Conservation (phyloP, 495 filamentous ascomycete species). For the Daldinia loculata region DNA sequence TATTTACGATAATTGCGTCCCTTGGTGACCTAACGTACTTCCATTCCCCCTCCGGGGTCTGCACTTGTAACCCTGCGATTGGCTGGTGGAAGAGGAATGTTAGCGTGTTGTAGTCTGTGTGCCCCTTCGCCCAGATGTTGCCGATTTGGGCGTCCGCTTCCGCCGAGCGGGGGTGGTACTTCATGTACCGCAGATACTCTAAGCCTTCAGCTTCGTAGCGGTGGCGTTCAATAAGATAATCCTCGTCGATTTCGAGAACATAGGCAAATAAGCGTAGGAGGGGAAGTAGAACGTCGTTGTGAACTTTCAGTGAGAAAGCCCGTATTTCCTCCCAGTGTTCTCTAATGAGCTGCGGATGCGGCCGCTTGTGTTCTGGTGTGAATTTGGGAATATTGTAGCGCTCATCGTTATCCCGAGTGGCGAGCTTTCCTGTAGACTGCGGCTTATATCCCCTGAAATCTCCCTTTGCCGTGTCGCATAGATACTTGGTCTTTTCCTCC, state of each 20-base stretch:
- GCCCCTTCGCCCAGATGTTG: slow-evolving; percentile 57
- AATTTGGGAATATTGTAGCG: slow-evolving; percentile 66
- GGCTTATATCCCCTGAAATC: slow-evolving; percentile 58
- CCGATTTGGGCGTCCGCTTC: slow-evolving; percentile 56
- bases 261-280: slow-evolving; percentile 60
- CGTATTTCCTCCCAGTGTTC: slow-evolving; percentile 56
- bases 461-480: slow-evolving; percentile 56
- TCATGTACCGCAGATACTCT: slow-evolving; percentile 65
- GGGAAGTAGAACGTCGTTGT: slow-evolving; percentile 56
- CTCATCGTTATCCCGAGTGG: slow-evolving; percentile 60
- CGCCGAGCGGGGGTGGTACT: slow-evolving; percentile 55
- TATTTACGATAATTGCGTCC: slow-evolving; percentile 63
- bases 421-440: slow-evolving; percentile 45
- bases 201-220: slow-evolving; percentile 57
- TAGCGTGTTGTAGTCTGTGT: slow-evolving; percentile 63
- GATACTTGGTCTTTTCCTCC: slow-evolving; percentile 64
- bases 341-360: slow-evolving; percentile 55
- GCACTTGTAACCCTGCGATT: slow-evolving; percentile 63
- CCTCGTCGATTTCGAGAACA: slow-evolving; percentile 62
- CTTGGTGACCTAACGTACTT: slow-evolving; percentile 56
- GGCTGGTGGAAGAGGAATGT: slow-evolving; percentile 66
- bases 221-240: slow-evolving; percentile 60
- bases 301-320: slow-evolving; percentile 57
- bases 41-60: slow-evolving; percentile 50
- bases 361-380: slow-evolving; percentile 52